Conservation (phyloP, 2,329 filamentous ascomycete genomes). For the Ophiostoma fasciatum region DNA sequence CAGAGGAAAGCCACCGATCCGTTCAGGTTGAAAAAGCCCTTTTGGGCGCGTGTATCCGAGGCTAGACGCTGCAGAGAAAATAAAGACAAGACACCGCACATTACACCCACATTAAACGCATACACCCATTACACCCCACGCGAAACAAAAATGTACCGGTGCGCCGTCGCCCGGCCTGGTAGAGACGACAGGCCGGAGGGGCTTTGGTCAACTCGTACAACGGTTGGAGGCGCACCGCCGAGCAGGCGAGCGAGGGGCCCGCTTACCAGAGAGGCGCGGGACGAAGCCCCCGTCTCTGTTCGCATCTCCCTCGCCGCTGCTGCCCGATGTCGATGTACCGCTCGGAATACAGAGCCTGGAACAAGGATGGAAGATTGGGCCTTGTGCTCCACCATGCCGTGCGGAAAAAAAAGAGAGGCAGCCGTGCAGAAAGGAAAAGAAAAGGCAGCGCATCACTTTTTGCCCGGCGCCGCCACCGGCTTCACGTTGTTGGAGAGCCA, state of each 20-base stretch:
- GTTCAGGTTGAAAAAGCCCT: too few species aligned
- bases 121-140: too few species aligned
- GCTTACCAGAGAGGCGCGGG: background rate
- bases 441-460: conserved; percentile 28
- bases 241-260: conserved; percentile 5
- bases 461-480: conserved; percentile 37
- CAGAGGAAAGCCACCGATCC: too few species aligned
- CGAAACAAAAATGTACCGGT: too few species aligned
- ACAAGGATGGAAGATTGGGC: conserved; percentile 54
- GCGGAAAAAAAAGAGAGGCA: conserved; percentile 28
- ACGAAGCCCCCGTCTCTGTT: background rate
- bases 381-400: conserved; percentile 63
- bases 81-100: too few species aligned
- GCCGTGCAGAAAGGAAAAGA: conserved; percentile 2
- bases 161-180: too few species aligned
- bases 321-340: conserved; percentile 36
- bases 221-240: too few species aligned
- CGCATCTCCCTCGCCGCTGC: background rate
- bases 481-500: conserved; percentile 82
- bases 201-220: too few species aligned
- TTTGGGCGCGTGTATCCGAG: too few species aligned
- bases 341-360: conserved; percentile 59
- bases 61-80: too few species aligned
- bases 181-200: too few species aligned
- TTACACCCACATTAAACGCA: too few species aligned